phyloP scores from a whole-genome alignment of 2,329 filamentous ascomycete genomes.

The Hymenoscyphus fraxineus region DNA sequence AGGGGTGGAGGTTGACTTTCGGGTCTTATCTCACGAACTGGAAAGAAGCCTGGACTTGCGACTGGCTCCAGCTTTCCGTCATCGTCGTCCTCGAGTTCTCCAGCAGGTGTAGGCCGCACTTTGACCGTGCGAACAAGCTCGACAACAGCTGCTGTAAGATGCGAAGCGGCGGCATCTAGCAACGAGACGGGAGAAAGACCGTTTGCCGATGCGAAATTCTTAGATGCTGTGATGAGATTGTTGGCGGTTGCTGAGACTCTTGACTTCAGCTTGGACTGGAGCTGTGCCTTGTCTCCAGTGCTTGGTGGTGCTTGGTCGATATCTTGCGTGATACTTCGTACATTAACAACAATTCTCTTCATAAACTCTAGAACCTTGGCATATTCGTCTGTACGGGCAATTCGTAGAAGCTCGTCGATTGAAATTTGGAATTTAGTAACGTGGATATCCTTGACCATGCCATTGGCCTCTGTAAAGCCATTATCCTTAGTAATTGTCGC shows the following conservation, averaged over 20 bases:
- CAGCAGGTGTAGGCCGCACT: constrained; percentile 70
- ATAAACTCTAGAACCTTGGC: constrained; percentile 77
- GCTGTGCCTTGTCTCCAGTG: constrained; percentile 49
- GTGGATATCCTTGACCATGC: constrained; percentile 84
- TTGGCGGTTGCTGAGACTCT: constrained; percentile 91
- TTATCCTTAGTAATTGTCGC: constrained; percentile 62
- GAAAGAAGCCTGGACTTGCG: constrained; percentile 68
- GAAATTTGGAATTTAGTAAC: constrained; percentile 93
- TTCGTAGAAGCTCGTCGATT: constrained; percentile 83
- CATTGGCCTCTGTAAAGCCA: constrained; percentile 66
- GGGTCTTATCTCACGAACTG: constrained; percentile 42
- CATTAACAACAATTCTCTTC: constrained; percentile 78
- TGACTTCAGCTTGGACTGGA: constrained; percentile 68
- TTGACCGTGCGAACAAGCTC: constrained; percentile 82
- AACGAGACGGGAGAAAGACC: constrained; percentile 91
- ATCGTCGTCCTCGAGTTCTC: constrained; percentile 75
- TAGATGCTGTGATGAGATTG: constrained; percentile 89
- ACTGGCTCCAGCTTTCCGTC: constrained; percentile 64
- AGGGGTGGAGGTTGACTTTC: constrained; percentile 45
- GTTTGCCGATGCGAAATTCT: constrained; percentile 78
- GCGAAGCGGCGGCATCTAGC: constrained; percentile 87
- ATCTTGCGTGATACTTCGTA: constrained; percentile 81
- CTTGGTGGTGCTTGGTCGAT: constrained; percentile 57
- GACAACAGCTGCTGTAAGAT: constrained; percentile 80
- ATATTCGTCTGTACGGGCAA: constrained; percentile 69